A percentile compares a stretch with the other conserved stretches of the same genome.
Evolutionary conservation across 495 filamentous ascomycete genomes (phyloP).

Genomic region (Lasiosphaeria hispida): DNA sequence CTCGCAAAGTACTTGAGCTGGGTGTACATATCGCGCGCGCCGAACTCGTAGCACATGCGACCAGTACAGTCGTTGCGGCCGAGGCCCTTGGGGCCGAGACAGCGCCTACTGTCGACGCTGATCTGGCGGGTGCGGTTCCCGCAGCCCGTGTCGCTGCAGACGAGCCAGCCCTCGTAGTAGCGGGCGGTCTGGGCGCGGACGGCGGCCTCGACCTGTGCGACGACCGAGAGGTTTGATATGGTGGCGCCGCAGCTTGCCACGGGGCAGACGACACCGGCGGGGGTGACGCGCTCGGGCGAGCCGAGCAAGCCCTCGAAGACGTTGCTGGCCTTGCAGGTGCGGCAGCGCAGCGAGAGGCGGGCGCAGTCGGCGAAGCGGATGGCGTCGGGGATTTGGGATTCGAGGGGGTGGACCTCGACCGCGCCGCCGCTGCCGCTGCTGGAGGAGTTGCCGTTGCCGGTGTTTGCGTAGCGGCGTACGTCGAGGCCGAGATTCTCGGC

Average conservation of each 20-base stretch:
- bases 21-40: slow-evolving; percentile 89
- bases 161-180: slow-evolving; percentile 90
- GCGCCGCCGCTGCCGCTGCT: not conserved
- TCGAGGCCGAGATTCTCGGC: slow-evolving; percentile 94
- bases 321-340: slow-evolving; percentile 68
- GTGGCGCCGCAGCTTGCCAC: slow-evolving; percentile 46
- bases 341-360: slow-evolving; percentile 74
- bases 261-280: slow-evolving; percentile 72
- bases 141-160: slow-evolving; percentile 85
- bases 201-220: slow-evolving; percentile 82
- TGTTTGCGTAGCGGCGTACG: slow-evolving; percentile 69
- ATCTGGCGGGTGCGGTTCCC: slow-evolving; percentile 87
- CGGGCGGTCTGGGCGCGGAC: slow-evolving; percentile 71
- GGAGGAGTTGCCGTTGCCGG: slow-evolving; percentile 26
- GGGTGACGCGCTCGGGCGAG: slow-evolving; percentile 58
- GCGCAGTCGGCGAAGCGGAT: slow-evolving; percentile 78
- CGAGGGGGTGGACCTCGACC: slow-evolving; percentile 68
- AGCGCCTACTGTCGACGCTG: slow-evolving; percentile 85
- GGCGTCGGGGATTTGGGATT: slow-evolving; percentile 87
- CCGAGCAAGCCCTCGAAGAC: slow-evolving; percentile 70
- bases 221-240: slow-evolving; percentile 68
- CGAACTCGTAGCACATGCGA: slow-evolving; percentile 81
- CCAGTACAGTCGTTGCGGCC: slow-evolving; percentile 82
- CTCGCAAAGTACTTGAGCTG: slow-evolving; percentile 85
- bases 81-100: slow-evolving; percentile 80